These are phyloP conservation scores for Clohesyomyces aquaticus DNA, from an alignment of 495 filamentous ascomycete genomes.

Conservation along the genomic window DNA sequence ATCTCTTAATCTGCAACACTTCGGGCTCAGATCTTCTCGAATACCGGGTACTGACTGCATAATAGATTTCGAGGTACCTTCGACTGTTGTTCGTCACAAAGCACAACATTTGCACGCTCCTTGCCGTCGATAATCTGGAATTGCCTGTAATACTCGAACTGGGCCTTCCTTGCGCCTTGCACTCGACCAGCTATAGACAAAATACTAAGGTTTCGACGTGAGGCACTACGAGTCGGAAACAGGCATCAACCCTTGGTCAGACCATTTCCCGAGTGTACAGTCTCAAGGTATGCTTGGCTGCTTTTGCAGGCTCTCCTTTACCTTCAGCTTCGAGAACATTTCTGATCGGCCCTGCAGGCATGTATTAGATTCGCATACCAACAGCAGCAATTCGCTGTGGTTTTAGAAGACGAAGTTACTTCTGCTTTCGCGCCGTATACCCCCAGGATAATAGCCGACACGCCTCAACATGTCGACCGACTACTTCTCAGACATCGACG, in stretches of 20 bases:
- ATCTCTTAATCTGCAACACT: neutral
- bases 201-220: slow-evolving; percentile 10
- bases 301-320: neutral
- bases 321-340: neutral
- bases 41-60: slow-evolving; percentile 1
- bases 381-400: slow-evolving; percentile 26
- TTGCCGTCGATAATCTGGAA: too few species aligned
- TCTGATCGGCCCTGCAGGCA: slow-evolving; percentile 22
- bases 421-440: slow-evolving; percentile 1
- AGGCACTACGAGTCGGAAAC: slow-evolving; percentile 14
- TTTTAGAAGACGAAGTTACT: slow-evolving; percentile 13
- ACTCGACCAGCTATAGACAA: slow-evolving; percentile 5
- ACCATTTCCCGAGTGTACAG: too few species aligned
- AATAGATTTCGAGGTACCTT: neutral
- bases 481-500: slow-evolving; percentile 46
- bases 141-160: neutral
- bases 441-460: neutral
- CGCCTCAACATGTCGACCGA: slow-evolving; percentile 39
- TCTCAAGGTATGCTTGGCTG: slow-evolving; percentile 16
- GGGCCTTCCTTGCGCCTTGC: slow-evolving; percentile 2
- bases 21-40: neutral
- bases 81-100: too few species aligned
- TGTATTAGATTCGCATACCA: slow-evolving; percentile 24
- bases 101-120: too few species aligned
- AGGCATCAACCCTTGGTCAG: slow-evolving; percentile 3